phyloP scores from a whole-genome alignment of 371 early-diverging fungal genomes.

The Haplosporangium sp. region DNA sequence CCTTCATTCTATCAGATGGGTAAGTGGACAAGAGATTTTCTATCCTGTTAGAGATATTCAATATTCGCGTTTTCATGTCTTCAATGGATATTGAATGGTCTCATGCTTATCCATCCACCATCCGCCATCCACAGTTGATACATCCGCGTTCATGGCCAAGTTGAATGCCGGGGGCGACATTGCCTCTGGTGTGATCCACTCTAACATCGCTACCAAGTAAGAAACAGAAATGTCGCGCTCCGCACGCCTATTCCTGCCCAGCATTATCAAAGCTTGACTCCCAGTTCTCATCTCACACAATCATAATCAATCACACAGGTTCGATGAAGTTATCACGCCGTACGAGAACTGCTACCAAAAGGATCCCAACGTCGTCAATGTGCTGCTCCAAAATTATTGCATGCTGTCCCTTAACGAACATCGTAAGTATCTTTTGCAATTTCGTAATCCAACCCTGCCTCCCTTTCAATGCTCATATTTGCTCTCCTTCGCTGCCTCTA shows the following conservation, averaged over 20 bases:
- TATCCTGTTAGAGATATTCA: neutral
- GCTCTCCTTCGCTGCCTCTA: neutral
- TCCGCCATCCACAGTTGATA: no score
- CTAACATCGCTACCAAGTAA: conserved; percentile 46
- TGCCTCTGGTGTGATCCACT: conserved; percentile 31
- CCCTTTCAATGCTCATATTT: no score
- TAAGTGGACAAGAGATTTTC: conserved; percentile 4
- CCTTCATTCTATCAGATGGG: conserved; percentile 39
- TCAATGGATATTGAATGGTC: no score
- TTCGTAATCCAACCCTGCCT: no score
- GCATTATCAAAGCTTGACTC: no score
- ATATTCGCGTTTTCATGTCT: no score
- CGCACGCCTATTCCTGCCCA: no score
- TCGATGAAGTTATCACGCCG: conserved; percentile 45
- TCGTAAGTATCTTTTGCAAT: conserved; percentile 8
- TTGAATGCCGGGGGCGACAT: conserved; percentile 41
- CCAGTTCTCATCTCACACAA: no score
- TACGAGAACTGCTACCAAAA: conserved; percentile 22
- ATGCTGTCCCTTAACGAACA: conserved; percentile 37
- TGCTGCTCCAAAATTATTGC: conserved; percentile 36
- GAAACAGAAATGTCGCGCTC: no score
- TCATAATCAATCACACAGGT: no score
- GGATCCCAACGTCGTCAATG: conserved; percentile 21
- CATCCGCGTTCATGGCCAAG: conserved; percentile 33
- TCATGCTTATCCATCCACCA: no score